Conservation (phyloP, 2,329 filamentous ascomycete genomes). For the Colletotrichum plurivorum region DNA sequence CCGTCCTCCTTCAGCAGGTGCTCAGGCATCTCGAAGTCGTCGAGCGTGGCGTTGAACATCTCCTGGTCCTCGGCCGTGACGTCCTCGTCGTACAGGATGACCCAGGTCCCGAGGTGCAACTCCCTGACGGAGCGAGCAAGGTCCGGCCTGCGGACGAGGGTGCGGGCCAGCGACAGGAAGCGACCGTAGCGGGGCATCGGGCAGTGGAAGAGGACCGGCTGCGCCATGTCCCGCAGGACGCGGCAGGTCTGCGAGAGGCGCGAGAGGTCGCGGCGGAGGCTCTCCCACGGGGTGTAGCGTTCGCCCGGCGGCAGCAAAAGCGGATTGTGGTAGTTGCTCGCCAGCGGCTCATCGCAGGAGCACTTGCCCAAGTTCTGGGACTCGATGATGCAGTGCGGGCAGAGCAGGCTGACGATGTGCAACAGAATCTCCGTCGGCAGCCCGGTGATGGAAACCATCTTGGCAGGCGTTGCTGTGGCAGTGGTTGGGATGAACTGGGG, state of each 20-base stretch:
- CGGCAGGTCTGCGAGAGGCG: conserved; percentile 9
- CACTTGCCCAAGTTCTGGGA: conserved; percentile 8
- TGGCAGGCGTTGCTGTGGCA: background rate
- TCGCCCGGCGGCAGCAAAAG: background rate
- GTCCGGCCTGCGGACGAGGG: conserved; percentile 10
- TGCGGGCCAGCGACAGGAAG: conserved; percentile 3
- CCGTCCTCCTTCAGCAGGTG: background rate
- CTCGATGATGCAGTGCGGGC: conserved; percentile 17
- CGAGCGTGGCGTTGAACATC: conserved; percentile 4
- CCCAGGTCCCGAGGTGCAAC: conserved; percentile 11
- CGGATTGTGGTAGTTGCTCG: conserved; percentile 5
- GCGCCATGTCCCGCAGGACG: background rate
- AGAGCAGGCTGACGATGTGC: conserved; percentile 11
- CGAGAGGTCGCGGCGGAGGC: conserved; percentile 3
- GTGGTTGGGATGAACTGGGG: background rate
- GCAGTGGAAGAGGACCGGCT: conserved; percentile 18
- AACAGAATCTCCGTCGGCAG: conserved; percentile 12
- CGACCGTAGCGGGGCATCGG: background rate
- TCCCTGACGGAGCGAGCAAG: conserved; percentile 8
- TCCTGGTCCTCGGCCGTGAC: background rate
- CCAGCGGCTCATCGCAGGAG: conserved; percentile 5
- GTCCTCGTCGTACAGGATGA: background rate
- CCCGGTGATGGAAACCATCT: conserved; percentile 1
- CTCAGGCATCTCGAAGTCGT: background rate
- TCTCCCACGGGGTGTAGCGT: no score